Conservation (phyloP, 2,329 filamentous ascomycete species). For the Lachnellula subtilissima region DNA sequence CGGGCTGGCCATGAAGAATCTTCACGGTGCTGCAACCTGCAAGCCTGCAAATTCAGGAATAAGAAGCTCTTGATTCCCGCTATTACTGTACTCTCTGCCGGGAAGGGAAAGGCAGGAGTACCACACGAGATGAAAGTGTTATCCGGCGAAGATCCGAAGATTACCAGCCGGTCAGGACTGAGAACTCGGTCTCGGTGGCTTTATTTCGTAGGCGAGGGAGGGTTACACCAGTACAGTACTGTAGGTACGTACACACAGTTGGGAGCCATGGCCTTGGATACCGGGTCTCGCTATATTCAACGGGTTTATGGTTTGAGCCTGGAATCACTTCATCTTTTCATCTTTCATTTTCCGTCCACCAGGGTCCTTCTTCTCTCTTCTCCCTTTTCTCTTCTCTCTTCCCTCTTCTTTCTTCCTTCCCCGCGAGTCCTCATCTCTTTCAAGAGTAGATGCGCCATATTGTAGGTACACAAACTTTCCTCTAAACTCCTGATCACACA, state of each 20-base stretch:
- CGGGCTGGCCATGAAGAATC: conserved; percentile 4
- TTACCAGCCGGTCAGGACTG: not conserved
- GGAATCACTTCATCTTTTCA: not conserved
- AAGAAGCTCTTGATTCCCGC: not conserved
- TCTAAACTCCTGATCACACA: no score
- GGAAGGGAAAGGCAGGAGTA: not conserved
- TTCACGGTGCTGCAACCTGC: conserved; percentile 8
- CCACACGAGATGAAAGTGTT: not conserved
- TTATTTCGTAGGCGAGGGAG: not conserved
- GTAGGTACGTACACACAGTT: not conserved
- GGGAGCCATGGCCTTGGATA: conserved; percentile 6
- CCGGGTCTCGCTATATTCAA: not conserved
- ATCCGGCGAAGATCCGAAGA: not conserved
- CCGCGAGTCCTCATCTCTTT: no score
- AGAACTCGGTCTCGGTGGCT: no score
- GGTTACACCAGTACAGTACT: not conserved
- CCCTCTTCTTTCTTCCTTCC: no score
- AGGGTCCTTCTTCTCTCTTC: no score
- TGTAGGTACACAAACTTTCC: no score
- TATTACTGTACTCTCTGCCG: not conserved
- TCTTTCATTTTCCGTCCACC: no score
- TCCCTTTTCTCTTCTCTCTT: no score
- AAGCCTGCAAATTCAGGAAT: not conserved
- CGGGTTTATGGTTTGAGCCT: not conserved
- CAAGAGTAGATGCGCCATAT: no score